These are phyloP conservation scores for Pseudopediastrum boryanum DNA, from an alignment of 139 green algal species.

Conservation along the genomic window DNA sequence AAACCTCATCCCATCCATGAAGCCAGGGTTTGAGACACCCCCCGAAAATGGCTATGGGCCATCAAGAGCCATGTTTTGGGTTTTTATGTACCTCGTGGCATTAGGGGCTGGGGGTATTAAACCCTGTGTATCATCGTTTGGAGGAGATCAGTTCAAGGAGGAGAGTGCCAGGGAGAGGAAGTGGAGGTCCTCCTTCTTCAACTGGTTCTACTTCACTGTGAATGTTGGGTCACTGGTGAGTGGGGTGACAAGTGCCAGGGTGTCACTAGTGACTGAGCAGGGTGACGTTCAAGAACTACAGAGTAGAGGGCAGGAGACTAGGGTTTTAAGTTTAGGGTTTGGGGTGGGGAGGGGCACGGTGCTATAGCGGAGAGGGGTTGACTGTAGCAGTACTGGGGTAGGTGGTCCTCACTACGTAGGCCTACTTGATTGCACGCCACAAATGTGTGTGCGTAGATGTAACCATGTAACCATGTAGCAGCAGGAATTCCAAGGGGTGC, in stretches of 20 bases:
- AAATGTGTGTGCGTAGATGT: no score
- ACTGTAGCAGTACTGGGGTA: no score
- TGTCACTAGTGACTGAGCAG: not conserved
- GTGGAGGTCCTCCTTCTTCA: slow-evolving; percentile 57
- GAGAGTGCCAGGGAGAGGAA: slow-evolving; percentile 4
- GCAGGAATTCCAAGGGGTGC: no score
- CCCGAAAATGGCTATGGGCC: slow-evolving; percentile 6
- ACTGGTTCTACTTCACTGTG: slow-evolving; percentile 64
- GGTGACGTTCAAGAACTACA: not conserved
- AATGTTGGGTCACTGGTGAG: slow-evolving; percentile 47
- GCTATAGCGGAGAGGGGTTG: no score
- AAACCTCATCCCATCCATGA: slow-evolving; percentile 19
- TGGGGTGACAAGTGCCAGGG: no score
- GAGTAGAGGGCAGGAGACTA: no score
- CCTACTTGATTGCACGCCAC: no score
- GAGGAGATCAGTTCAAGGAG: slow-evolving; percentile 68
- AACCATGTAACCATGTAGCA: no score
- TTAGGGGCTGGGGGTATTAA: slow-evolving; percentile 90
- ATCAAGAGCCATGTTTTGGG: slow-evolving; percentile 20
- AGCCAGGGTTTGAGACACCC: not conserved
- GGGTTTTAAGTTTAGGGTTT: no score
- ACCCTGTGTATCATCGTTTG: slow-evolving; percentile 91
- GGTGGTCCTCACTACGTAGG: no score
- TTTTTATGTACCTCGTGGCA: slow-evolving; percentile 58
- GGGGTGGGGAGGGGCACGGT: no score